Conservation (phyloP, 495 filamentous ascomycete genomes). For the Chaetomidium leptoderma region DNA sequence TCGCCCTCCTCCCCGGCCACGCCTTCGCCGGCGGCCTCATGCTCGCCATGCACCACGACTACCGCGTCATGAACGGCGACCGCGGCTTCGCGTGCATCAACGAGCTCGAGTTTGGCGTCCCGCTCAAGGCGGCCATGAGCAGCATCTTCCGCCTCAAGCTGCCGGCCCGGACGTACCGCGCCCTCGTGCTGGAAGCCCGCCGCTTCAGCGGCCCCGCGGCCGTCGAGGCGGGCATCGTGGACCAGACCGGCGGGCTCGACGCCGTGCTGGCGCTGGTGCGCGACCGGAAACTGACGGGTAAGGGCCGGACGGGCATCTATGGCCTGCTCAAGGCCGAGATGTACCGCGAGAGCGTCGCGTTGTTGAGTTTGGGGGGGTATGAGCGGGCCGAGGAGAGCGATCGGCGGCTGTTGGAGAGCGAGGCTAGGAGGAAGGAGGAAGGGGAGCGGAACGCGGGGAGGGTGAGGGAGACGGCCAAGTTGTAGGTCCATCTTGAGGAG, state of each 20-base stretch:
- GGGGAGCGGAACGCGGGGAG: constrained; percentile 44
- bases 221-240: constrained; percentile 61
- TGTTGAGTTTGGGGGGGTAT: constrained; percentile 45
- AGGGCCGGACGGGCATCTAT: constrained; percentile 60
- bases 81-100: constrained; percentile 71
- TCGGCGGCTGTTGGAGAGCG: constrained; percentile 34
- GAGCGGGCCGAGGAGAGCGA: constrained; percentile 44
- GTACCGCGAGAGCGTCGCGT: constrained; percentile 57
- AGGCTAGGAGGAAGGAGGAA: constrained; percentile 30
- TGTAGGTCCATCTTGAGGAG: no score
- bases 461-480: constrained; percentile 20
- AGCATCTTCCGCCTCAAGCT: constrained; percentile 69
- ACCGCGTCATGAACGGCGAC: constrained; percentile 65
- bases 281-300: constrained; percentile 52
- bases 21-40: constrained; percentile 76
- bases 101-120: constrained; percentile 71
- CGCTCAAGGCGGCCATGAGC: constrained; percentile 66
- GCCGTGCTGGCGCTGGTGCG: constrained; percentile 54
- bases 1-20: constrained; percentile 74
- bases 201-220: constrained; percentile 59
- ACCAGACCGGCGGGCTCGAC: constrained; percentile 60
- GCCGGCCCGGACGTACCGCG: constrained; percentile 51
- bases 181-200: constrained; percentile 63
- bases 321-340: constrained; percentile 67
- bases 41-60: constrained; percentile 81